Evolutionary conservation across 2,329 filamentous ascomycete species (phyloP).

Genomic region (Ophiosphaerella narmari): DNA sequence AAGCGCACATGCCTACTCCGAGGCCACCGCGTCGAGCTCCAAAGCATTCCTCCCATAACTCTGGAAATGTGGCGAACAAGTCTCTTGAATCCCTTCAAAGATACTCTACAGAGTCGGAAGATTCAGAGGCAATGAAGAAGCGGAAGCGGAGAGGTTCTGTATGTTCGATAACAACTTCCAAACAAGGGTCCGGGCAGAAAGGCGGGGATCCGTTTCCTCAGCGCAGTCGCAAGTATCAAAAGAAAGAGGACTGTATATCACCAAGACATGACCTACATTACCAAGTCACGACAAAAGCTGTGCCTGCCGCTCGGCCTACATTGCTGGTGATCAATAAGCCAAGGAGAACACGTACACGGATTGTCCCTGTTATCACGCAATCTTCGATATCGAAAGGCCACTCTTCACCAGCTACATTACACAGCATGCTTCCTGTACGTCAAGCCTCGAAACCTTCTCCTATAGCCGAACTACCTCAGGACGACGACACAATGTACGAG

Average conservation of each 20-base stretch:
- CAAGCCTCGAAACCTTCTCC: constrained; percentile 20
- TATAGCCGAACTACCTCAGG: constrained; percentile 13
- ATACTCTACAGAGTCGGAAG: constrained; percentile 26
- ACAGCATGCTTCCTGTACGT: constrained; percentile 37
- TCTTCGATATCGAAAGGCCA: constrained; percentile 30
- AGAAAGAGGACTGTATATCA: constrained; percentile 27
- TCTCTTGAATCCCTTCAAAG: constrained; percentile 10
- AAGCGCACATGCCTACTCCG: constrained; percentile 19
- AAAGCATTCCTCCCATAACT: constrained; percentile 12
- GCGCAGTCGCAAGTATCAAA: constrained; percentile 33
- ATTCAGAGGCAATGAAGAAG: constrained; percentile 36
- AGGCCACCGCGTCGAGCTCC: constrained; percentile 20
- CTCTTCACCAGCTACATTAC: constrained; percentile 41
- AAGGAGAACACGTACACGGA: constrained; percentile 31
- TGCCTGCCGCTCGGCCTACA: neutral
- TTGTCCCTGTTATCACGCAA: constrained; percentile 20
- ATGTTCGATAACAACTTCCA: constrained; percentile 17
- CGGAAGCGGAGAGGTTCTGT: constrained; percentile 36
- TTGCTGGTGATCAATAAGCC: constrained; percentile 27
- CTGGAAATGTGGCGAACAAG: neutral
- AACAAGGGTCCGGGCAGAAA: constrained; percentile 6
- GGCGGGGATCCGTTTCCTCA: constrained; percentile 14
- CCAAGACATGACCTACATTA: constrained; percentile 9
- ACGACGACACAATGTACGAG: constrained; percentile 46
- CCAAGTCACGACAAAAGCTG: neutral